phyloP scores from a whole-genome alignment of 2,329 filamentous ascomycete genomes.

The Cercospora sesami region DNA sequence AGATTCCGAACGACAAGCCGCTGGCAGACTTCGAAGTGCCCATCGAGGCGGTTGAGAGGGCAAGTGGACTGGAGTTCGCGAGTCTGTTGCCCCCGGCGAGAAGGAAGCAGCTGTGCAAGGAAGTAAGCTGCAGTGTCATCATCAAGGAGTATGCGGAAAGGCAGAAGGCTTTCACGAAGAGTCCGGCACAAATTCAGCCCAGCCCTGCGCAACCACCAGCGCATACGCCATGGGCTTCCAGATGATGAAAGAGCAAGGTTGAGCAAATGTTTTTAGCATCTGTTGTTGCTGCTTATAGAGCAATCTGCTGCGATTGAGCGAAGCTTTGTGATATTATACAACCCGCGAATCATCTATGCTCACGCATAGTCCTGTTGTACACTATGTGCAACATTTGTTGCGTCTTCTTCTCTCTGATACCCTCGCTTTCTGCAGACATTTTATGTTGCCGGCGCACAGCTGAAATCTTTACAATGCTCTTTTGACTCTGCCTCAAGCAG shows the following conservation, averaged over 20 bases:
- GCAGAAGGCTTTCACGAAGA: constrained; percentile 49
- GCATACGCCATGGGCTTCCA: constrained; percentile 6
- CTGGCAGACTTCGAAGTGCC: constrained; percentile 93
- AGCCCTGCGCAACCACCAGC: constrained; percentile 1
- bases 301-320: constrained; percentile 10
- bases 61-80: constrained; percentile 89
- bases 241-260: not conserved
- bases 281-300: not conserved
- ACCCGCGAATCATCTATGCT: constrained; percentile 1
- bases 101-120: constrained; percentile 77
- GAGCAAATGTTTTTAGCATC: not conserved
- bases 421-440: not conserved
- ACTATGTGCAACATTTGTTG: constrained; percentile 3
- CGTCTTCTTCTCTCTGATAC: too few relatives aligned
- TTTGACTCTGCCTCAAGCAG: not conserved
- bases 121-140: constrained; percentile 78
- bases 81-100: constrained; percentile 71
- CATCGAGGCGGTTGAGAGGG: constrained; percentile 85
- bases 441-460: not conserved
- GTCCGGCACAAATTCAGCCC: constrained; percentile 35
- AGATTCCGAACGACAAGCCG: constrained; percentile 82
- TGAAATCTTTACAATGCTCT: constrained; percentile 20
- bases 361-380: constrained; percentile 2
- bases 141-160: constrained; percentile 74
- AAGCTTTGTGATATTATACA: constrained; percentile 7